These are phyloP conservation scores for Colletotrichum tamarilloi DNA, from an alignment of 2,329 filamentous ascomycete genomes.

Conservation along the genomic window DNA sequence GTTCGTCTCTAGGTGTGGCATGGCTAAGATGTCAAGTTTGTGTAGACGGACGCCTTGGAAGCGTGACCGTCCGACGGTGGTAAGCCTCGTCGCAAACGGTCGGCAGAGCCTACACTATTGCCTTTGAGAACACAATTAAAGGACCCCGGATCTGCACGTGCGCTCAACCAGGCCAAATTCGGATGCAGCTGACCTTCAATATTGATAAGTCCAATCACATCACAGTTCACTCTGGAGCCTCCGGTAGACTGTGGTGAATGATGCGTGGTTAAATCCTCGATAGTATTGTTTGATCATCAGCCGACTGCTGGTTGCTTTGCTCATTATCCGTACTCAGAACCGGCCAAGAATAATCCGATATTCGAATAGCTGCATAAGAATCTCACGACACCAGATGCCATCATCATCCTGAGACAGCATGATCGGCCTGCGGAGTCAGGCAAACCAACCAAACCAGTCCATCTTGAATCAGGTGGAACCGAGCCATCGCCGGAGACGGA, in stretches of 20 bases:
- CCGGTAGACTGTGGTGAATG: background rate
- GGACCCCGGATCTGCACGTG: background rate
- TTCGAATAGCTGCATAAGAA: background rate
- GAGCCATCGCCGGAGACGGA: background rate
- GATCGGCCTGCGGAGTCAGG: background rate
- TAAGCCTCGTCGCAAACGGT: constrained; percentile 31
- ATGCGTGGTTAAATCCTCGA: background rate
- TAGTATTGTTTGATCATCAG: background rate
- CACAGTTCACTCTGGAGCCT: background rate
- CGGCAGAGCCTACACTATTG: background rate
- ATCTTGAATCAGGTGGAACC: background rate
- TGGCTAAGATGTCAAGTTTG: background rate
- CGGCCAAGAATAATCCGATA: background rate
- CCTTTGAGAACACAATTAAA: background rate
- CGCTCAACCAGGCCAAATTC: background rate
- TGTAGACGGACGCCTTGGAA: background rate
- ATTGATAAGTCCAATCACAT: background rate
- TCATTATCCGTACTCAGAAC: background rate
- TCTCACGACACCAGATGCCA: background rate
- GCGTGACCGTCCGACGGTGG: constrained; percentile 14
- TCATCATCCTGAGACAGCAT: background rate
- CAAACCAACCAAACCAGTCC: background rate
- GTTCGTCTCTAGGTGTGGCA: background rate
- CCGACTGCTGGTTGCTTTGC: background rate
- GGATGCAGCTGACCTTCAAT: background rate